phyloP scores from a whole-genome alignment of 768 basidiomycete genomes.

The Russula dissimulans region DNA sequence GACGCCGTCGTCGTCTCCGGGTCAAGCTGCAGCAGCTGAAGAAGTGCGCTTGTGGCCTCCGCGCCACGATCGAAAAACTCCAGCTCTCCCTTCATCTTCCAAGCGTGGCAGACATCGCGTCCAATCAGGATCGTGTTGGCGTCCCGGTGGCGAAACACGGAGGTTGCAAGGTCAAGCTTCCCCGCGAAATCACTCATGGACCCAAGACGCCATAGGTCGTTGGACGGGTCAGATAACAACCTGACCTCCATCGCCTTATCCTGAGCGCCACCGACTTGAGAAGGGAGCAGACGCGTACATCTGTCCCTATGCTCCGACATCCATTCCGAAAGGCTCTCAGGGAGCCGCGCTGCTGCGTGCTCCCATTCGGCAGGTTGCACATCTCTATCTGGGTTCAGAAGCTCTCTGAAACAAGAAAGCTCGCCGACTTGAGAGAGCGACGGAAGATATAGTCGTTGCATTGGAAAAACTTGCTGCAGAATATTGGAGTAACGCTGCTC shows the following conservation, averaged over 20 bases:
- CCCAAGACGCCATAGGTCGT: neutral
- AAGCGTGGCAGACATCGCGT: slow-evolving; percentile 15
- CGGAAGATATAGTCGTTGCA: slow-evolving; percentile 12
- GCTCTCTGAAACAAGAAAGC: slow-evolving; percentile 14
- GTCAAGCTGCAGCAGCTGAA: neutral
- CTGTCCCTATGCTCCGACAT: slow-evolving; percentile 3
- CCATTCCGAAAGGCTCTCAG: slow-evolving; percentile 11
- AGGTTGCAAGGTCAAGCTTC: slow-evolving; percentile 11
- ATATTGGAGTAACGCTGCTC: neutral
- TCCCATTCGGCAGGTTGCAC: slow-evolving; percentile 2
- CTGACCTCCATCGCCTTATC: neutral
- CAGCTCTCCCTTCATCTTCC: neutral
- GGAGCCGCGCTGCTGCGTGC: neutral
- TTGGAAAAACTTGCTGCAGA: slow-evolving; percentile 7
- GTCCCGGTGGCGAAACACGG: neutral
- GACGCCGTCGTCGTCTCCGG: neutral
- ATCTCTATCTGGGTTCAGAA: slow-evolving; percentile 1
- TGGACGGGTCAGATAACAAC: neutral
- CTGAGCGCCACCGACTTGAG: neutral
- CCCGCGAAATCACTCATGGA: slow-evolving; percentile 4
- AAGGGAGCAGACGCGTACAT: neutral
- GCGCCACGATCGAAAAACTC: slow-evolving; percentile 3
- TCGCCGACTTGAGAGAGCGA: neutral
- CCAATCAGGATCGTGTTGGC: slow-evolving; percentile 1
- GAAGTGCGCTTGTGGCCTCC: neutral